Evolutionary conservation across 257 asterid species (phyloP), one percentile per base, ranked within the genome.

Genomic region (Misopates orontium): DNA sequence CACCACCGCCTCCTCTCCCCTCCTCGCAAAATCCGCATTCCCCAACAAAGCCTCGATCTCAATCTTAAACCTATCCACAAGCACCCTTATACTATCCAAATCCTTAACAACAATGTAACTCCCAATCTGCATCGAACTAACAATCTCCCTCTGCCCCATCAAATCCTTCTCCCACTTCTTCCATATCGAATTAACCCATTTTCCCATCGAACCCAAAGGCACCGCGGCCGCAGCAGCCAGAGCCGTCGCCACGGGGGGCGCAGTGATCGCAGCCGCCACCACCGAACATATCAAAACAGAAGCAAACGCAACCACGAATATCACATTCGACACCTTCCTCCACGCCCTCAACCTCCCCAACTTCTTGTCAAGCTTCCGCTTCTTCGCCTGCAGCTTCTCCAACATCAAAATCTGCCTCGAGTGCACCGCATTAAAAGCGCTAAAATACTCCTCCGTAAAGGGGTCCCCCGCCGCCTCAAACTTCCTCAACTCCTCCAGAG

Each of bases 161-260:
- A 85, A 48, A 40, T 83, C 91, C 62, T 36, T 73, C 76, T 84
- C 97, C n/a, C 67, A 79, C 60, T 85, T 85, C 39, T 78, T 83
- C 97, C 97, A 85, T 1, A 87, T 51, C n/a, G 85, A 82, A 55
- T 84, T 82, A 40, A 90, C 61, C 96, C 97, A 90, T 31, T 36
- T 79, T 68, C 97, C 96, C 96, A 85, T 85, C 6, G 96, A 82
- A 4, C 95, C 97, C 39, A 90, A 42, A 0, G 97, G 97, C 60
- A 85, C 80, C 1, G 97, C 84, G 1, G 97, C 97, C 0, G 97
- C 97, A 0, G 96, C 96, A 10, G 95, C 94, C 71, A 90, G 64
- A 0, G 96, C 95, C 0, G 96, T 75, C 77, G 85, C 85, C 50
- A 90, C 86, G 1, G 95, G 90, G 0, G 97, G 95, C 0, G 97